phyloP scores from a whole-genome alignment of 2,329 filamentous ascomycete species.

The Clarireedia hainanense region DNA sequence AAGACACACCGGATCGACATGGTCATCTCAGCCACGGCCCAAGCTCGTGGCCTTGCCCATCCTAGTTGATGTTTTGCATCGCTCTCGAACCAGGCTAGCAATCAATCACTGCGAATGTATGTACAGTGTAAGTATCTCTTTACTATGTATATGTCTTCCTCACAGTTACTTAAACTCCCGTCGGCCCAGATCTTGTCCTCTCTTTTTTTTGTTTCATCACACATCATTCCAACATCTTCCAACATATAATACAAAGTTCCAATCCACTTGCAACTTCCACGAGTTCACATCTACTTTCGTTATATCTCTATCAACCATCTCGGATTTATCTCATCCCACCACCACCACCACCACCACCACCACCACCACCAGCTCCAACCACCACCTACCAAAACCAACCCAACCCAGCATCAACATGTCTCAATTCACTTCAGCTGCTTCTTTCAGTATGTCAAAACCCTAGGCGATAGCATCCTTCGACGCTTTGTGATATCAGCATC shows the following conservation, averaged over 20 bases:
- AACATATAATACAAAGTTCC: conserved; percentile 7
- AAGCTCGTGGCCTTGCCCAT: conserved; percentile 2
- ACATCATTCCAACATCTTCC: conserved; percentile 1
- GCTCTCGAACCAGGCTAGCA: not conserved
- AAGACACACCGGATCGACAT: not conserved
- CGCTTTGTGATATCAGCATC: not conserved
- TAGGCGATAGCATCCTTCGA: not conserved
- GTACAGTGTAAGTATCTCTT: not conserved
- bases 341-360: not conserved
- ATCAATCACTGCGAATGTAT: not conserved
- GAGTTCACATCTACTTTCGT: not conserved
- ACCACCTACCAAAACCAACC: not conserved
- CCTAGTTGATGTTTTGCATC: conserved; percentile 7
- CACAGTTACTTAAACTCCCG: conserved; percentile 4
- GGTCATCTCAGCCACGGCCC: conserved; percentile 4
- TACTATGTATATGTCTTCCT: not conserved
- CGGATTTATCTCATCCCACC: not conserved
- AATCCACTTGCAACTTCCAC: not conserved
- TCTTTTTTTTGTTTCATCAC: conserved; percentile 6
- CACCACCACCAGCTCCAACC: not conserved
- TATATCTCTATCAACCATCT: not conserved
- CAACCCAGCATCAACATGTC: not conserved
- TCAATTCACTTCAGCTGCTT: not conserved
- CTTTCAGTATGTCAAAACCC: conserved; percentile 5
- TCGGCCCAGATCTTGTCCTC: not conserved